Evolutionary conservation across 2,329 filamentous ascomycete species (phyloP).

Genomic region (Xylariaceae sp.): DNA sequence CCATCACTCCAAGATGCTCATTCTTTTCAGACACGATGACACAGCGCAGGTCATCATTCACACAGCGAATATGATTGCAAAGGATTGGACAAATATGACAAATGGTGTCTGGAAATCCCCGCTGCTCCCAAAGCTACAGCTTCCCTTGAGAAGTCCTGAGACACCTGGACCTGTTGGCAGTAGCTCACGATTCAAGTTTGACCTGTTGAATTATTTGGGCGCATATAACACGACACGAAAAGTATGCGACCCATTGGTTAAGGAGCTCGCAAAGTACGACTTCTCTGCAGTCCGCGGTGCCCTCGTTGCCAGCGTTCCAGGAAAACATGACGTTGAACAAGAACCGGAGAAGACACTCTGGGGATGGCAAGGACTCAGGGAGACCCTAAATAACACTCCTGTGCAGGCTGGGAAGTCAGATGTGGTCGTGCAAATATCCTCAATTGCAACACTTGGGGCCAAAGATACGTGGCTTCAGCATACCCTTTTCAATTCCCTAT

Average conservation of each 20-base stretch:
- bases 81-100: slow-evolving; percentile 84
- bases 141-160: slow-evolving; percentile 5
- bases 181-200: slow-evolving; percentile 67
- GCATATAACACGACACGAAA: slow-evolving; percentile 58
- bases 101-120: slow-evolving; percentile 80
- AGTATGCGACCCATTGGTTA: slow-evolving; percentile 50
- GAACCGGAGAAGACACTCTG: slow-evolving; percentile 54
- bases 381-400: slow-evolving; percentile 52
- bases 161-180: slow-evolving; percentile 44
- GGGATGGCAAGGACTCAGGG: slow-evolving; percentile 68
- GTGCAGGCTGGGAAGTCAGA: slow-evolving; percentile 38
- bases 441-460: slow-evolving; percentile 70
- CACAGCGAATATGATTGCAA: slow-evolving; percentile 84
- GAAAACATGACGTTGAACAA: slow-evolving; percentile 50
- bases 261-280: slow-evolving; percentile 57
- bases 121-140: slow-evolving; percentile 50
- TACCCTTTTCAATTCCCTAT: slow-evolving; percentile 52
- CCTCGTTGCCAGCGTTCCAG: slow-evolving; percentile 74
- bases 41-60: slow-evolving; percentile 76
- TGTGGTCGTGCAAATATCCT: slow-evolving; percentile 66
- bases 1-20: slow-evolving; percentile 81
- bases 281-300: slow-evolving; percentile 65
- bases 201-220: slow-evolving; percentile 66
- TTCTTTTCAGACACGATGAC: slow-evolving; percentile 73
- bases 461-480: slow-evolving; percentile 67